Evolutionary conservation across 257 asterid genomes (phyloP).

Genomic region (Cinchona pubescens): DNA sequence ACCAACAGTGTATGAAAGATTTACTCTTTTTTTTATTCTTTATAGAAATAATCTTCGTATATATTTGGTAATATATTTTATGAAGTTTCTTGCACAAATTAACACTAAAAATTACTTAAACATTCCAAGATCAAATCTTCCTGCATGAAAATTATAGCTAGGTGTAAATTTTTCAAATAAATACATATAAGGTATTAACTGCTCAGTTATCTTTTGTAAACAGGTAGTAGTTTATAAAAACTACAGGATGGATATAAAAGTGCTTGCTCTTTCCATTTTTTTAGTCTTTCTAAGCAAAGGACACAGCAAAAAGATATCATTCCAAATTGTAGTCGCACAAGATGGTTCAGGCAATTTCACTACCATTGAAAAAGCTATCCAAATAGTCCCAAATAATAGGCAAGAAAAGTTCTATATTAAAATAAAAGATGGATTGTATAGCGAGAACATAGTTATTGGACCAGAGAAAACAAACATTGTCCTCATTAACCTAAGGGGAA

Average conservation of each 20-base stretch:
- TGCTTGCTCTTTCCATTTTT: not conserved
- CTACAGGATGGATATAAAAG: not conserved
- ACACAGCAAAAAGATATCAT: not conserved
- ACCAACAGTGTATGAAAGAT: too few species aligned
- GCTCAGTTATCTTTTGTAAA: not conserved
- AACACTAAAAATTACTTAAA: too few species aligned
- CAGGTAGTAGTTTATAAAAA: not conserved
- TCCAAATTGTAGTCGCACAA: not conserved
- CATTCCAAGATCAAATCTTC: not conserved
- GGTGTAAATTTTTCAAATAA: not conserved
- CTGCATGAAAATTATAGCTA: not conserved
- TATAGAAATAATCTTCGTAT: too few species aligned
- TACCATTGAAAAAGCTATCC: not conserved
- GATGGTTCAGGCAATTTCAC: not conserved
- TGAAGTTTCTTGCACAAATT: too few species aligned
- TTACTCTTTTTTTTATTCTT: too few species aligned
- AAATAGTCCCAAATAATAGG: not conserved
- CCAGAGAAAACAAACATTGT: not conserved
- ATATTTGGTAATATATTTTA: too few species aligned
- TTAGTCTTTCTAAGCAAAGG: not conserved
- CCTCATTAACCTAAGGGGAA: conserved; percentile 17
- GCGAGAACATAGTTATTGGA: not conserved
- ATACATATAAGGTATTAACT: too few species aligned
- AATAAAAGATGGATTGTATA: not conserved
- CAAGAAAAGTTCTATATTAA: not conserved